Conservation (phyloP, 2,329 filamentous ascomycete genomes). For the Verticillium nubilum region DNA sequence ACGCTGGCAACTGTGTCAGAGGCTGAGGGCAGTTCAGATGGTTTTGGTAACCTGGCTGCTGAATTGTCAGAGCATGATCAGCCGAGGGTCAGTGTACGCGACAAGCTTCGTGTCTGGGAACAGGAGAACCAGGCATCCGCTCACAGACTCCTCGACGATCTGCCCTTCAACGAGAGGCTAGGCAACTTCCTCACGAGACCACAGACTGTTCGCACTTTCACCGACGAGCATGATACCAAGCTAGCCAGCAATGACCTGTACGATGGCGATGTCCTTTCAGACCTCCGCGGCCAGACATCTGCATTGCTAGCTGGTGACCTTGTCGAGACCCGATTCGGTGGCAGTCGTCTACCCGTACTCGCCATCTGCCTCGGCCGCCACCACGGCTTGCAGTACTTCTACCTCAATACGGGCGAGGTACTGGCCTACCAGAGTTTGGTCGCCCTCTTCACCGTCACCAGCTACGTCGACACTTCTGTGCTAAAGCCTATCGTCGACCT, state of each 20-base stretch:
- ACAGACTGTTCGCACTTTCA: constrained; percentile 17
- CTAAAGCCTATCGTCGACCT: constrained; percentile 26
- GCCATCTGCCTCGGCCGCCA: constrained; percentile 48
- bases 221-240: constrained; percentile 17
- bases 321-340: constrained; percentile 38
- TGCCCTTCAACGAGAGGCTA: constrained; percentile 17
- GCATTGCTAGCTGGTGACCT: constrained; percentile 39
- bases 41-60: constrained; percentile 2
- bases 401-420: constrained; percentile 46
- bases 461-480: constrained; percentile 36
- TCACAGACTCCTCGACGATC: constrained; percentile 20
- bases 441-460: constrained; percentile 43
- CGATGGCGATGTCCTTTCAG: constrained; percentile 28
- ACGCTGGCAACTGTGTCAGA: neutral
- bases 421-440: constrained; percentile 33
- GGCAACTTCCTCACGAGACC: constrained; percentile 30
- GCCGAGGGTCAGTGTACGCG: constrained; percentile 24
- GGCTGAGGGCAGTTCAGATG: neutral
- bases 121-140: constrained; percentile 23
- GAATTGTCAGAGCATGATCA: neutral
- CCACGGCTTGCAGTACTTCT: constrained; percentile 47
- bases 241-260: constrained; percentile 20
- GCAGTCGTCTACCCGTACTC: constrained; percentile 40
- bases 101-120: constrained; percentile 36
- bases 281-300: constrained; percentile 24